A percentile compares a stretch with the other conserved stretches of the same genome.
phyloP scores from a whole-genome alignment of 2,329 filamentous ascomycete species.

The Verticillium klebahnii region DNA sequence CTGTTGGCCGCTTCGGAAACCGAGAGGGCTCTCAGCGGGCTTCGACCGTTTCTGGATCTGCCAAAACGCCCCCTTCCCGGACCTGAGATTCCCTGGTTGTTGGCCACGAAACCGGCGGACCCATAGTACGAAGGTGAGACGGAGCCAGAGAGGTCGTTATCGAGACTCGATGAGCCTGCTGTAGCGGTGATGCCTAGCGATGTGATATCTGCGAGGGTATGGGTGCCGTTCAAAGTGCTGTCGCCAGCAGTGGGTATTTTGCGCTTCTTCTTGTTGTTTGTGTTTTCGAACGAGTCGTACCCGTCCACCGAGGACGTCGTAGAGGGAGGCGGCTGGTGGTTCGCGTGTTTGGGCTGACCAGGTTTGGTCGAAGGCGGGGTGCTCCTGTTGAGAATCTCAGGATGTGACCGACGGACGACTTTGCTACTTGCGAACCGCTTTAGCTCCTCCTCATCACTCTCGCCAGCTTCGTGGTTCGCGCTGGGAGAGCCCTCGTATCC shows the following conservation, averaged over 20 bases:
- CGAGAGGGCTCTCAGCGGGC: constrained; percentile 53
- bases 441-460: constrained; percentile 58
- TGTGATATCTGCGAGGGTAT: constrained; percentile 28
- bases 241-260: constrained; percentile 92
- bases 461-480: constrained; percentile 42
- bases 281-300: constrained; percentile 97
- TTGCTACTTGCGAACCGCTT: constrained; percentile 26
- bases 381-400: constrained; percentile 39
- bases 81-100: constrained; percentile 61
- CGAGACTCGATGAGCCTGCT: constrained; percentile 19
- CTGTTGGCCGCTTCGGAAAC: constrained; percentile 50
- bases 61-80: constrained; percentile 80
- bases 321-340: constrained; percentile 57
- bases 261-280: constrained; percentile 98
- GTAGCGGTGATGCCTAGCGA: constrained; percentile 14
- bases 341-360: constrained; percentile 39
- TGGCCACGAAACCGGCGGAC: constrained; percentile 46
- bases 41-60: constrained; percentile 58
- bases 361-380: constrained; percentile 37
- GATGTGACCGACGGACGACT: constrained; percentile 40
- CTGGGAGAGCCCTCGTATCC: constrained; percentile 14
- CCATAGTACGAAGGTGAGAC: constrained; percentile 31
- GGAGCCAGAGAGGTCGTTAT: constrained; percentile 24
- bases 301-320: constrained; percentile 72
- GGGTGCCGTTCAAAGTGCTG: constrained; percentile 34